Percentiles rank a stretch among this genome's conserved stretches.
Conservation (phyloP, 2,329 filamentous ascomycete genomes). For the Fusarium paranaense region DNA sequence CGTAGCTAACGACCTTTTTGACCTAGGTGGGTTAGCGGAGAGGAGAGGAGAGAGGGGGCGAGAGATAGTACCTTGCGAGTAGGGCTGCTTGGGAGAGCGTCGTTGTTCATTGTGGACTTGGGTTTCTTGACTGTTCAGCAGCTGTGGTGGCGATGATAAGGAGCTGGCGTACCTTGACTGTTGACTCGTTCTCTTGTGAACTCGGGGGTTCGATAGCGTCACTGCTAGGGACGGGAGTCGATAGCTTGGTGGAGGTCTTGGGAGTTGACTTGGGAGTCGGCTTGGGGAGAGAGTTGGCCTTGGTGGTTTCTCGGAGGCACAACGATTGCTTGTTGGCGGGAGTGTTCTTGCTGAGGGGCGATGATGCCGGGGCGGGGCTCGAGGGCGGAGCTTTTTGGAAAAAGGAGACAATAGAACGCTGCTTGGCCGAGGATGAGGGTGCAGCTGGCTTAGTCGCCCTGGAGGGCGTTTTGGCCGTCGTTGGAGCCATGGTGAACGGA, state of each 20-base stretch:
- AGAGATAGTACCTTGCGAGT: constrained; percentile 75
- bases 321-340: constrained; percentile 48
- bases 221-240: constrained; percentile 85
- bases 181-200: constrained; percentile 71
- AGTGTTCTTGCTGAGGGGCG: constrained; percentile 48
- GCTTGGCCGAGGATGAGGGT: constrained; percentile 51
- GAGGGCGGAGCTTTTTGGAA: constrained; percentile 57
- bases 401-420: constrained; percentile 58
- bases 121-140: constrained; percentile 58
- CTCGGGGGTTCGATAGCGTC: constrained; percentile 76
- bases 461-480: constrained; percentile 50
- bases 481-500: constrained; percentile 45
- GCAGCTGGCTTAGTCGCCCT: constrained; percentile 46
- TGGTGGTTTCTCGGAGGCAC: constrained; percentile 56
- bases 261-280: constrained; percentile 51
- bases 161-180: constrained; percentile 32
- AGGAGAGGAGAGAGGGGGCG: neutral
- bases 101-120: constrained; percentile 39
- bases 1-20: constrained; percentile 78
- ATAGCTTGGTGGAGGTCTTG: constrained; percentile 47
- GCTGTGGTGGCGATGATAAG: constrained; percentile 5
- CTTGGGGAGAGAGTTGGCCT: constrained; percentile 56
- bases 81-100: constrained; percentile 70
- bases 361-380: constrained; percentile 48
- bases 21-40: constrained; percentile 49